Base-by-base conservation (phyloP, 306 rosid species). In the Styphnolobium japonicum region DNA sequence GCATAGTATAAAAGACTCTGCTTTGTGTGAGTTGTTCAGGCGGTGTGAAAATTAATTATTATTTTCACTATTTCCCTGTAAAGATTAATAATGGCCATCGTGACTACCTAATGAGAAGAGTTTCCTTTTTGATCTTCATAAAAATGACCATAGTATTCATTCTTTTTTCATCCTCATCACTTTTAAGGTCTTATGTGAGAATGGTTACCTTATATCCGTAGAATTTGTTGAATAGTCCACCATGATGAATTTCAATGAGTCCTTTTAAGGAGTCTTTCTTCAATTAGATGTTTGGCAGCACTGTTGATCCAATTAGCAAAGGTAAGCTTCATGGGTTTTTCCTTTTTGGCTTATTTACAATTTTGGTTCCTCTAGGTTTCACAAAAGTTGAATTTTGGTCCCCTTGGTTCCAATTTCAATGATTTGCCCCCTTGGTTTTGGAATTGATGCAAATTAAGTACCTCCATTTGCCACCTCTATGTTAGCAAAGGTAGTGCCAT, bases 211-310 rank as follows among this genome's bases (percentile, higher is more conserved):
- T 29, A 19, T 6, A 16, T 69, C 6, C 40, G 12, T 7, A 31
- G 25, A 45, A 29, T 46, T 7, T 29, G 27, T 23, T 43, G 7
- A 43, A 25, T 14, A 14, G 25, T 25, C 14, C 73, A 23, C 23
- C 4, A 55, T n/a, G 42, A 39, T 55, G 80, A 53, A 31, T 23
- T 65, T 14, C 45, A 36, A 10, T 29, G 29, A 65, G 25, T 65
- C 3, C 48, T 29, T 53, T 16, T 65, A 16, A 64, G 22, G 11
- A 73, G 67, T 29, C 23, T 14, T 53, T 73, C 11, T 66, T 65
- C 58, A 73, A 23, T 39, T 66, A 36, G 63, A 31, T 73, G 75
- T 66, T 80, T 73, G 69, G 43, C 39, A 3, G 46, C 55, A 40
- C 62, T n/a, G 25, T 42, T 70, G 62, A 39, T 22, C 46, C 53